Evolutionary conservation across 768 basidiomycete species (phyloP).

Genomic region (Macrolepiota albuminosa): DNA sequence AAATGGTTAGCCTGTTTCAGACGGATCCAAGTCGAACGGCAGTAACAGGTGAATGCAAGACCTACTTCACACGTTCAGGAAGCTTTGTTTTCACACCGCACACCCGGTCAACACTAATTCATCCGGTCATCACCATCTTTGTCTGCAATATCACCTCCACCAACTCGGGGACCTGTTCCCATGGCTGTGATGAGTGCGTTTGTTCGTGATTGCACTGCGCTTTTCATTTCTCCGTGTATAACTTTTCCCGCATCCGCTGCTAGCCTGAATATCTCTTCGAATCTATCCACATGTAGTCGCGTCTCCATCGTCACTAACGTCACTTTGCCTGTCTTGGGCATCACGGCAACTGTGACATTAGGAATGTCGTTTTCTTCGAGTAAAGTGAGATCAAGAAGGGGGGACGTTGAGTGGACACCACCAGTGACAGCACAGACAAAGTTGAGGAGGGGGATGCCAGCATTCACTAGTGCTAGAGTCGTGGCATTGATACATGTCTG

Average conservation of each 20-base stretch:
- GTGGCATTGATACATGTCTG: slow-evolving; percentile 93
- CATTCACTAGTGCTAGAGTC: slow-evolving; percentile 84
- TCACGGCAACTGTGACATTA: slow-evolving; percentile 80
- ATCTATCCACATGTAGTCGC: slow-evolving; percentile 86
- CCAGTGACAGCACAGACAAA: slow-evolving; percentile 89
- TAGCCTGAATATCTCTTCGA: slow-evolving; percentile 81
- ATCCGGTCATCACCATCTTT: slow-evolving; percentile 34
- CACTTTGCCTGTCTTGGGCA: slow-evolving; percentile 83
- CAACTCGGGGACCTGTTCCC: slow-evolving; percentile 37
- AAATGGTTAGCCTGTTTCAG: slow-evolving; percentile 93
- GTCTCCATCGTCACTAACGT: slow-evolving; percentile 93
- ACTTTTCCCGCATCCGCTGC: slow-evolving; percentile 75
- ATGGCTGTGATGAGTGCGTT: slow-evolving; percentile 58
- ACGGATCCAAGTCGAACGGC: slow-evolving; percentile 42
- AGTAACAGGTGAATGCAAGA: slow-evolving; percentile 15
- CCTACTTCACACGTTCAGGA: slow-evolving; percentile 1
- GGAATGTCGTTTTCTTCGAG: slow-evolving; percentile 92
- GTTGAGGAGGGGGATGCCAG: slow-evolving; percentile 87
- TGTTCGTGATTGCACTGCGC: slow-evolving; percentile 61
- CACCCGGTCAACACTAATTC: slow-evolving; percentile 25
- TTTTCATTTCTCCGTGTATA: slow-evolving; percentile 81
- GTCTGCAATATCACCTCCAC: slow-evolving; percentile 21
- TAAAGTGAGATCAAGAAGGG: slow-evolving; percentile 82
- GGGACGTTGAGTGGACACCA: slow-evolving; percentile 76
- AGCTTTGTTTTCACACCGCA: slow-evolving; percentile 1